Percentiles rank a stretch among this genome's conserved stretches.
Evolutionary conservation across 75 land plant species (phyloP).

Genomic region (Pinus tabuliformis): DNA sequence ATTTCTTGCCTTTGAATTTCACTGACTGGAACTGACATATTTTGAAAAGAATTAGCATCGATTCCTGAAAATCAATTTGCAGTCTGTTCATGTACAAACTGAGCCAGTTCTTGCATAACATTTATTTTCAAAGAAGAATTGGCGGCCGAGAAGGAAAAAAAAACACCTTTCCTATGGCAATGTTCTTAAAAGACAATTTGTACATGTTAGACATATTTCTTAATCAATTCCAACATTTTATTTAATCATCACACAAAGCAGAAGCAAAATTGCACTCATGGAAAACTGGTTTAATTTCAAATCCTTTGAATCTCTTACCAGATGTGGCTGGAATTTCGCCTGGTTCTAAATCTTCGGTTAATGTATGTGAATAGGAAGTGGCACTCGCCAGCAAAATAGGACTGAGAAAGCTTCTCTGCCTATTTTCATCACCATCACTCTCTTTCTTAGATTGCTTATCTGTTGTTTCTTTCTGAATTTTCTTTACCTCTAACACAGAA

Average conservation of each 20-base stretch:
- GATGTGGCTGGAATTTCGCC: neutral
- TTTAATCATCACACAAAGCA: neutral
- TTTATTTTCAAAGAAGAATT: neutral
- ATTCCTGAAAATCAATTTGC: neutral
- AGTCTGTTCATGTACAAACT: neutral
- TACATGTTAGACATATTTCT: neutral
- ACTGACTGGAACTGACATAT: no score
- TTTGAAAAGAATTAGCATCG: no score
- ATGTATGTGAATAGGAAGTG: no score
- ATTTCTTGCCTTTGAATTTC: no score
- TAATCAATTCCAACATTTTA: neutral
- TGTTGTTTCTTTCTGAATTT: neutral
- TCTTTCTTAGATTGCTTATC: no score
- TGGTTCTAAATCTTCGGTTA: no score
- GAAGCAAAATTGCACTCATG: neutral
- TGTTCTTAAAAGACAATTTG: neutral
- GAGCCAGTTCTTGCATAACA: neutral
- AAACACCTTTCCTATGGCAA: neutral
- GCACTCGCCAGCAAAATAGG: no score
- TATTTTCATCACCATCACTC: no score
- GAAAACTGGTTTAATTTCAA: neutral
- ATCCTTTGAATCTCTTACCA: slow-evolving; percentile 4
- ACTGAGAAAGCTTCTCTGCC: no score
- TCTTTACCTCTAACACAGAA: neutral
- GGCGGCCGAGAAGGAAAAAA: neutral